Conservation (phyloP, 208 protist genomes). For the Trypanosoma avium region DNA sequence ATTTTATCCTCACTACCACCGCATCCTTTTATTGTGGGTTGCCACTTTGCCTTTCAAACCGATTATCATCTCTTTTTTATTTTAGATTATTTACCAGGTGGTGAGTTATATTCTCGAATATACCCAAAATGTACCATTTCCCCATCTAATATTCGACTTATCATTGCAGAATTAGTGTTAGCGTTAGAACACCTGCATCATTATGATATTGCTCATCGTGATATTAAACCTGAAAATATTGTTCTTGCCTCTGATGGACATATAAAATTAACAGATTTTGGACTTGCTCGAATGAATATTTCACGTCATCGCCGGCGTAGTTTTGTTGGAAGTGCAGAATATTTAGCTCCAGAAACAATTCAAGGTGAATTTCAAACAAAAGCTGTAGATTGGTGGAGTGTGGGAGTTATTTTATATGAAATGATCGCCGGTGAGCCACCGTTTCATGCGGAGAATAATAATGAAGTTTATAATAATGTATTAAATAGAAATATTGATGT, state of each 20-base stretch:
- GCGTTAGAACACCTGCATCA: constrained; percentile 89
- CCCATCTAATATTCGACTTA: constrained; percentile 65
- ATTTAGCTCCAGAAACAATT: constrained; percentile 92
- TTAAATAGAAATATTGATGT: constrained; percentile 51
- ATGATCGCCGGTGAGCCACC: constrained; percentile 91
- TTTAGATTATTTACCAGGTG: constrained; percentile 93
- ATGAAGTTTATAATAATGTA: constrained; percentile 79
- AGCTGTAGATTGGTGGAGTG: constrained; percentile 96
- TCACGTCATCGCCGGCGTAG: constrained; percentile 62
- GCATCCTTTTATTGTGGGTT: constrained; percentile 88
- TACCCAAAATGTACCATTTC: constrained; percentile 61
- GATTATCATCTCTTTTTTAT: constrained; percentile 88
- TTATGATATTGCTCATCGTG: constrained; percentile 82
- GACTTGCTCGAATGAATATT: constrained; percentile 78
- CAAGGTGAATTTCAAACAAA: constrained; percentile 86
- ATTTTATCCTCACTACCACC: constrained; percentile 75
- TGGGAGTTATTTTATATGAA: constrained; percentile 96
- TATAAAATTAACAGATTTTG: constrained; percentile 86
- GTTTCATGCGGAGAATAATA: constrained; percentile 90
- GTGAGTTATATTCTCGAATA: constrained; percentile 93
- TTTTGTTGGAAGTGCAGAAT: constrained; percentile 90
- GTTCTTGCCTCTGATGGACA: constrained; percentile 83
- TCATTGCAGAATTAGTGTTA: constrained; percentile 89
- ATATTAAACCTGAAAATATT: constrained; percentile 92
- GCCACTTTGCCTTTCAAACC: constrained; percentile 89